These are phyloP conservation scores for Discostella stelligera DNA, from an alignment of 352 stramenopile species.

Conservation along the genomic window DNA sequence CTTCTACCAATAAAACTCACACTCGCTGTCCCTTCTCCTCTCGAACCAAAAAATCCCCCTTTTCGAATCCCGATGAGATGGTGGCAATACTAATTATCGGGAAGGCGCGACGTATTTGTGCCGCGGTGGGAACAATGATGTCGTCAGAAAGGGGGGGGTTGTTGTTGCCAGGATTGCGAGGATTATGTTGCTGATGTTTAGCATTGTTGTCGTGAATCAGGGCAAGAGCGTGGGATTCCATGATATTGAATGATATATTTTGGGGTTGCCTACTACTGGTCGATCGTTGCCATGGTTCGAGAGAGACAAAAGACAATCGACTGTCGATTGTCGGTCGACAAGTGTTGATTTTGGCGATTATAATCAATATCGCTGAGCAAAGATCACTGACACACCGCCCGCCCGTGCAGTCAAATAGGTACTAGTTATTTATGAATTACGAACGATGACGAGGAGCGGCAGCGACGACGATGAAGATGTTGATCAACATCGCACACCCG, in stretches of 20 bases:
- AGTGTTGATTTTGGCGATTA: too few species aligned
- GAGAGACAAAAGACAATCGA: too few species aligned
- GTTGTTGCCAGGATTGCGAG: slow-evolving; percentile 1
- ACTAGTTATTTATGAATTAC: too few species aligned
- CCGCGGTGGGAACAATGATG: slow-evolving; percentile 13
- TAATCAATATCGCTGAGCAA: too few species aligned
- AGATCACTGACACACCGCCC: too few species aligned
- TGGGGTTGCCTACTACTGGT: background rate
- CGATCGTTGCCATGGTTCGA: too few species aligned
- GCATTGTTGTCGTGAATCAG: slow-evolving; percentile 33
- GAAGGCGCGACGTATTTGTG: slow-evolving; percentile 29
- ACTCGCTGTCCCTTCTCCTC: slow-evolving; percentile 79
- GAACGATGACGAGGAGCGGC: too few species aligned
- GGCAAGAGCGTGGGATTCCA: slow-evolving; percentile 35
- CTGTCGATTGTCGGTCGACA: too few species aligned
- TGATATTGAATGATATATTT: slow-evolving; percentile 8
- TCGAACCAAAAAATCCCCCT: slow-evolving; percentile 78
- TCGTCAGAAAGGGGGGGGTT: background rate
- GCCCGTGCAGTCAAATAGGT: too few species aligned
- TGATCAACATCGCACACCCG: too few species aligned
- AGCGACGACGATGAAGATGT: too few species aligned
- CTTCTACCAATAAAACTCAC: slow-evolving; percentile 4
- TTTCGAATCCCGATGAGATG: slow-evolving; percentile 80
- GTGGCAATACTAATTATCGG: slow-evolving; percentile 74
- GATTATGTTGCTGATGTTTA: slow-evolving; percentile 15